phyloP scores from a whole-genome alignment of 768 basidiomycete species.

The Chalciporus pseudorubinellus region DNA sequence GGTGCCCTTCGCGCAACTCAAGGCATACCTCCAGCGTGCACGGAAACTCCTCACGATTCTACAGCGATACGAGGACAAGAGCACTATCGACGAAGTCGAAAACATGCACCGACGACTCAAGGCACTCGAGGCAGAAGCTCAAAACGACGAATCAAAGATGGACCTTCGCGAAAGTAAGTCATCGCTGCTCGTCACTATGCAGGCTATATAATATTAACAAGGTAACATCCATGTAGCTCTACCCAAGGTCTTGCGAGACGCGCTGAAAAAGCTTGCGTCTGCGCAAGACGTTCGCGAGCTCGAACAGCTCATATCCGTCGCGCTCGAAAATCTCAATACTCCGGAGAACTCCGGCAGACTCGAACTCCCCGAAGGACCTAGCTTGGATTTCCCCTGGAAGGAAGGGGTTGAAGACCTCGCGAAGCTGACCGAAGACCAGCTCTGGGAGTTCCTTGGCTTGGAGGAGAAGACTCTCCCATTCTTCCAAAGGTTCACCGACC shows the following conservation, averaged over 20 bases:
- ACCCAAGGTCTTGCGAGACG: not conserved
- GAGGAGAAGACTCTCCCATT: not conserved
- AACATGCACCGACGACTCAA: no score
- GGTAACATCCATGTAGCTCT: not conserved
- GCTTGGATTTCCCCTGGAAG: not conserved
- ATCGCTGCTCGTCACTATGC: no score
- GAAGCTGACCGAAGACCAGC: not conserved
- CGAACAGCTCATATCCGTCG: not conserved
- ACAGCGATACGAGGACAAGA: not conserved
- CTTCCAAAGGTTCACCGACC: slow-evolving; percentile 4
- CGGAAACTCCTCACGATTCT: not conserved
- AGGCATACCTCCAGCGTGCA: not conserved
- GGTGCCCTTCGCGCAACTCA: not conserved
- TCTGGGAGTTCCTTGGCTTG: not conserved
- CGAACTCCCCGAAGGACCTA: not conserved
- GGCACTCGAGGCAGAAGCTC: not conserved
- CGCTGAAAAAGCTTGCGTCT: not conserved
- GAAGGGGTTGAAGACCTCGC: slow-evolving; percentile 3
- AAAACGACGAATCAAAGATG: not conserved
- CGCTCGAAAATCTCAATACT: not conserved
- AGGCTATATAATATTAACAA: not conserved
- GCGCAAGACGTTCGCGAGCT: not conserved
- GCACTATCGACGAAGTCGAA: not conserved
- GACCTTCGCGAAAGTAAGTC: not conserved
- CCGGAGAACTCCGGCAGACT: accelerated